Conservation (phyloP, 805 yeast species). For the Komagataella ulmi region DNA sequence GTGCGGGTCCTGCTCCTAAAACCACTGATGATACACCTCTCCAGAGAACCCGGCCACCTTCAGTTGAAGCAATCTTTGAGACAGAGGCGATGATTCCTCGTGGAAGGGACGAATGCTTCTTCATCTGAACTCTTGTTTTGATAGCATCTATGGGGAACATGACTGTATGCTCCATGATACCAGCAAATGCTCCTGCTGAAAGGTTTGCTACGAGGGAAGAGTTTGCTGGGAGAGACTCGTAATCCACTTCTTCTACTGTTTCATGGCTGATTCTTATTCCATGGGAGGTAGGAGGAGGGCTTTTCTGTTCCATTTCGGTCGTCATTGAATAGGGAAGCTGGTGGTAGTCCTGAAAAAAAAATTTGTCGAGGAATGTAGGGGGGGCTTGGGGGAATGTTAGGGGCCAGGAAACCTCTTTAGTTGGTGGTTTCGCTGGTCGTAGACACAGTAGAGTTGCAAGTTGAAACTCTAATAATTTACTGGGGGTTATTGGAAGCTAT, state of each 20-base stretch:
- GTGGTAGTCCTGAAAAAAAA: background rate
- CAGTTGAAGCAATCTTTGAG: slow-evolving; percentile 66
- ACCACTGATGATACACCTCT: slow-evolving; percentile 87
- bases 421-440: background rate
- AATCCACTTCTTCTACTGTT: slow-evolving; percentile 44
- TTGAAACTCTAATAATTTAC: background rate
- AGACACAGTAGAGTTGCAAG: background rate
- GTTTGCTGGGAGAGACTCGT: slow-evolving; percentile 82
- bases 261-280: background rate
- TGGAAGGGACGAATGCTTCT: slow-evolving; percentile 10
- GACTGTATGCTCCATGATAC: slow-evolving; percentile 94
- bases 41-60: slow-evolving; percentile 85
- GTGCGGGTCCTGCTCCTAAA: slow-evolving; percentile 98
- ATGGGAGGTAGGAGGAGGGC: background rate
- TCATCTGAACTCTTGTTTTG: slow-evolving; percentile 86
- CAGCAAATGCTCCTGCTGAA: slow-evolving; percentile 96
- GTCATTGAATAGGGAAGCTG: background rate
- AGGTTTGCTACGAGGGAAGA: slow-evolving; percentile 77
- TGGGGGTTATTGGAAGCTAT: background rate
- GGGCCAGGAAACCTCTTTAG: background rate
- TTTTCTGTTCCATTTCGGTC: background rate
- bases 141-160: slow-evolving; percentile 97
- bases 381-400: background rate
- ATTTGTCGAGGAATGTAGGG: background rate
- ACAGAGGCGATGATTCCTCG: slow-evolving; percentile 52